Base-by-base conservation (phyloP, 257 asterid species). In the Vinca minor region DNA sequence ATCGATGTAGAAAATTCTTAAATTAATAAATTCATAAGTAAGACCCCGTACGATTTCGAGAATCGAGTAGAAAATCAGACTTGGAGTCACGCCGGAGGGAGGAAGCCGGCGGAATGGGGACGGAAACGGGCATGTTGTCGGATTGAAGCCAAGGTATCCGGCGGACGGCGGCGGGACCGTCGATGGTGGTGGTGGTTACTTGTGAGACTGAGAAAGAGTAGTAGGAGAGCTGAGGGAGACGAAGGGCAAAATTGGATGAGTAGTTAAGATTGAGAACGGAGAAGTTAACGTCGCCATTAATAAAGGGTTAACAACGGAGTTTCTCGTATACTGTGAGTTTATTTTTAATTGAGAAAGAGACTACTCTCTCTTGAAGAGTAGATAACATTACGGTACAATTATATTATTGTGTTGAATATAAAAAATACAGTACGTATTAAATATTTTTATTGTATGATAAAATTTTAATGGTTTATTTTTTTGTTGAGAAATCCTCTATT, bases 1-100 rank as follows among this genome's bases (percentile, higher is more conserved):
- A 50, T 11, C 18, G 5, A 34, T 9, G 18, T 1, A 45, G 34
- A 49, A 29, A 39, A 10, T 14, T 62, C 25, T 42, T 6, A 17
- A 2, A 15, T 14, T 1, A 20, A 32, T 42, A 13, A 8, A 39
- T n/a, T n/a, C 14, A 44, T 8, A 57, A 13, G 64, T 60, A 57
- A 5, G 70, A 71, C 95, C 73, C n/a, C n/a, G n/a, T 77, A 91
- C 98, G 81, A 70, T 74, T 69, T 77, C 89, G 78, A 41, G 95
- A 77, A 76, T 81, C 97, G 23, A 84, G 53, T 21, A 84, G 64
- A 26, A 86, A 82, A 35, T 87, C 96, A 44, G 88, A 69, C n/a
- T 81, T 82, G 36, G 72, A 28, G 64, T 85, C 88, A 11, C 81
- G 83, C 17, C 78, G 77, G 72, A 47, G 69, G 38, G 84, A 64